phyloP scores from a whole-genome alignment of 106 monocot species.

The Allium fistulosum region DNA sequence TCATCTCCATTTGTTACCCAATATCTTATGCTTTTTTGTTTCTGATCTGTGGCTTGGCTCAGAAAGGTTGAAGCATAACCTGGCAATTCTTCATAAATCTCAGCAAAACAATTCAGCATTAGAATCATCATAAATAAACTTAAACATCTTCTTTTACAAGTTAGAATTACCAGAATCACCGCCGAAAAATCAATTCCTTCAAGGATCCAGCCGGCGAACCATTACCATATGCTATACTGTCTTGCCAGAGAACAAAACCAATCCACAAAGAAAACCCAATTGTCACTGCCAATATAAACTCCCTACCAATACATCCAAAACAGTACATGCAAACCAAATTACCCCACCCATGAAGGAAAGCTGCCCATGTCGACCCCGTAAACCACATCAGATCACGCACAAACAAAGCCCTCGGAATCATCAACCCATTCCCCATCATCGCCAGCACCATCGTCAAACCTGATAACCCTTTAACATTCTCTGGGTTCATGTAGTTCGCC shows the following conservation, averaged over 20 bases:
- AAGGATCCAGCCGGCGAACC: constrained; percentile 38
- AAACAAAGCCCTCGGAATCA: constrained; percentile 95
- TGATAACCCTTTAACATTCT: constrained; percentile 88
- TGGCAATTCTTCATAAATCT: too few relatives aligned
- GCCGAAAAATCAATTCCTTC: constrained; percentile 39
- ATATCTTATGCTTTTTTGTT: too few relatives aligned
- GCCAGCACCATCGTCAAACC: constrained; percentile 84
- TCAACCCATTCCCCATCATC: constrained; percentile 90
- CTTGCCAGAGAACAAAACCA: constrained; percentile 56
- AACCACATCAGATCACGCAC: constrained; percentile 99
- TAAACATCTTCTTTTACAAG: too few relatives aligned
- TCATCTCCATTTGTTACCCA: too few relatives aligned
- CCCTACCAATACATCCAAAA: constrained; percentile 47
- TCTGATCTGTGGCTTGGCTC: too few relatives aligned
- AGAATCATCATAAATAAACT: too few relatives aligned
- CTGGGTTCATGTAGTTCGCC: constrained; percentile 91
- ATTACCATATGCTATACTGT: constrained; percentile 47
- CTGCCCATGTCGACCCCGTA: constrained; percentile 65
- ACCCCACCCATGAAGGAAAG: constrained; percentile 63
- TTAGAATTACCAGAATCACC: constrained; percentile 1
- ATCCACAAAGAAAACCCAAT: constrained; percentile 51
- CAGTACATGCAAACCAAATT: constrained; percentile 71
- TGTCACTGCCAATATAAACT: constrained; percentile 50
- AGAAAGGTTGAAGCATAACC: too few relatives aligned
- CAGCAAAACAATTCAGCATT: too few relatives aligned